Conservation (phyloP, 768 basidiomycete species). For the Rubroboletus pulcherrimus region DNA sequence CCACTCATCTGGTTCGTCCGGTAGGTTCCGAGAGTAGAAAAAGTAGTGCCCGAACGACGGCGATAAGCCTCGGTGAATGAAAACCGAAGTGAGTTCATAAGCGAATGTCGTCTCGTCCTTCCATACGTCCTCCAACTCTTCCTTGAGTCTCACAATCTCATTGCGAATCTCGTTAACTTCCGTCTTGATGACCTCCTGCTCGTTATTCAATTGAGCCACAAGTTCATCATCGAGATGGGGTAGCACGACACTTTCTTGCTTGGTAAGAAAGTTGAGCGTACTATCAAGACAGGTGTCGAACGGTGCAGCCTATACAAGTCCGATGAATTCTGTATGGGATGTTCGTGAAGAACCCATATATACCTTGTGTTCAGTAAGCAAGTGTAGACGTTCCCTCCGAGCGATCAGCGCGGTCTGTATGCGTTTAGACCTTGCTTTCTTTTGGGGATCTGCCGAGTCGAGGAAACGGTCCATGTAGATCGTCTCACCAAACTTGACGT, state of each 20-base stretch:
- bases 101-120: slow-evolving; percentile 56
- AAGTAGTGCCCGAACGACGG: slow-evolving; percentile 93
- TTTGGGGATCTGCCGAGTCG: slow-evolving; percentile 65
- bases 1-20: slow-evolving; percentile 77
- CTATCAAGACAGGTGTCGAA: slow-evolving; percentile 53
- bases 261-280: slow-evolving; percentile 55
- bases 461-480: slow-evolving; percentile 92
- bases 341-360: slow-evolving; percentile 9
- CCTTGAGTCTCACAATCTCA: slow-evolving; percentile 53
- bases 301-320: slow-evolving; percentile 49
- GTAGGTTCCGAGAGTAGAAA: slow-evolving; percentile 89
- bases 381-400: slow-evolving; percentile 64
- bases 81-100: slow-evolving; percentile 92
- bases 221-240: slow-evolving; percentile 62
- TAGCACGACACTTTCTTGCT: slow-evolving; percentile 40
- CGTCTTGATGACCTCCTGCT: slow-evolving; percentile 46
- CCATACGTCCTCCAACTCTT: slow-evolving; percentile 75
- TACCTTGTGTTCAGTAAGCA: slow-evolving; percentile 73
- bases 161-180: slow-evolving; percentile 57
- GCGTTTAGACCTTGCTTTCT: slow-evolving; percentile 65
- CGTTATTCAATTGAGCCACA: slow-evolving; percentile 45
- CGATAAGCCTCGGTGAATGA: slow-evolving; percentile 87
- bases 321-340: neutral
- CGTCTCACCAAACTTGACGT: slow-evolving; percentile 84
- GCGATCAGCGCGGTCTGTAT: slow-evolving; percentile 64